Conservation (phyloP, 1,284 basidiomycete species). For the Pseudozyma hubeiensis region DNA sequence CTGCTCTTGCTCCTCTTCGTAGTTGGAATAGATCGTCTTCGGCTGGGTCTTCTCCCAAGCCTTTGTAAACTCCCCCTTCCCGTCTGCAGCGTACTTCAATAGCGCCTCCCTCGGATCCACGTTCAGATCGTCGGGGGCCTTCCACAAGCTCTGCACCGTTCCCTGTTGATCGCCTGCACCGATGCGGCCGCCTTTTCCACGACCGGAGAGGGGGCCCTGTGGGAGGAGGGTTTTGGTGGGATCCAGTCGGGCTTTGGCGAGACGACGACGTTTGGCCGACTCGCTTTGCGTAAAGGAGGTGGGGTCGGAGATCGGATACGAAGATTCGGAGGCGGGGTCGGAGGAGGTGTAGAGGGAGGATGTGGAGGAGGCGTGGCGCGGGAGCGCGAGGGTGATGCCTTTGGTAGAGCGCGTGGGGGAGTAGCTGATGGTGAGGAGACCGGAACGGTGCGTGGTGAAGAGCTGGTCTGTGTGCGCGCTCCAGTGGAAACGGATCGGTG, state of each 20-base stretch:
- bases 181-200: conserved; percentile 90
- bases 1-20: conserved; percentile 16
- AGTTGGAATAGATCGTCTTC: conserved; percentile 46
- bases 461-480: conserved; percentile 58
- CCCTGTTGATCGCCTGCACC: conserved; percentile 95
- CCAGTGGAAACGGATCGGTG: conserved; percentile 50
- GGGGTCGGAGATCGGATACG: conserved; percentile 5
- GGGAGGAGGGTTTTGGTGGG: conserved; percentile 75
- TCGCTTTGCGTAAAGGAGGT: conserved; percentile 68
- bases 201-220: conserved; percentile 80
- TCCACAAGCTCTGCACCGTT: conserved; percentile 88
- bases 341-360: conserved; percentile 14
- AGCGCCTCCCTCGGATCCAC: conserved; percentile 90
- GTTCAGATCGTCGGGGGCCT: conserved; percentile 34
- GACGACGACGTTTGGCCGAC: conserved; percentile 79
- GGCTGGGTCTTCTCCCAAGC: conserved; percentile 73
- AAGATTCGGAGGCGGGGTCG: conserved; percentile 7
- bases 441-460: conserved; percentile 69
- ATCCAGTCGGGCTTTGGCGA: conserved; percentile 87
- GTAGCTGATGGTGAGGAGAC: conserved; percentile 88
- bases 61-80: conserved; percentile 78
- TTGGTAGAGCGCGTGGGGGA: conserved; percentile 86
- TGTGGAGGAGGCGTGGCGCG: conserved; percentile 39
- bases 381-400: conserved; percentile 88
- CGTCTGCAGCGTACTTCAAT: conserved; percentile 81